Percentiles rank a stretch among this genome's conserved stretches.
Evolutionary conservation across 75 land plant species (phyloP).

Genomic region (Gnetum montanum): DNA sequence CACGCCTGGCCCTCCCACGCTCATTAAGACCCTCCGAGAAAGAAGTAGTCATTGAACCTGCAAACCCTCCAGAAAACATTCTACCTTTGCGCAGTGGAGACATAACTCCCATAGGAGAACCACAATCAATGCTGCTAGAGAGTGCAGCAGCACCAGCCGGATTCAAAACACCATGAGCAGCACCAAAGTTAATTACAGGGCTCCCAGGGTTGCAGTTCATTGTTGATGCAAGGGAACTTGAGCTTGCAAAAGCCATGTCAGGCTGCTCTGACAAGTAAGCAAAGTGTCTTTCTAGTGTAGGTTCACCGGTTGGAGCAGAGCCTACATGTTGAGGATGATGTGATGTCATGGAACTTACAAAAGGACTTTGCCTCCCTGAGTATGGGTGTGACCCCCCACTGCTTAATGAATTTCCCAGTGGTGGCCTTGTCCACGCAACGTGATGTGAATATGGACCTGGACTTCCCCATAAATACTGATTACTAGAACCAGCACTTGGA

Average conservation of each 20-base stretch:
- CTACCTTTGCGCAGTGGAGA: slow-evolving; percentile 42
- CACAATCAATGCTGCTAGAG: slow-evolving; percentile 33
- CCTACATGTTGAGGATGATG: slow-evolving; percentile 48
- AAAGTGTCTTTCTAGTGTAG: slow-evolving; percentile 34
- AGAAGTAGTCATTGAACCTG: slow-evolving; percentile 22
- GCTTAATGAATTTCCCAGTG: slow-evolving; percentile 22
- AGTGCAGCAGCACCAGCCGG: slow-evolving; percentile 26
- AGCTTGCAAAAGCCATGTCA: slow-evolving; percentile 44
- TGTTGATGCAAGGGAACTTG: slow-evolving; percentile 30
- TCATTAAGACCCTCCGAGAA: slow-evolving; percentile 37
- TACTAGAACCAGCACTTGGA: slow-evolving; percentile 30
- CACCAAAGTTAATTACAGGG: slow-evolving; percentile 45
- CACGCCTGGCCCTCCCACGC: slow-evolving; percentile 39
- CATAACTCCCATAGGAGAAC: slow-evolving; percentile 55
- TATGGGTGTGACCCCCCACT: slow-evolving; percentile 23
- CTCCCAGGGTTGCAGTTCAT: slow-evolving; percentile 29
- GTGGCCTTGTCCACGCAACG: slow-evolving; percentile 28
- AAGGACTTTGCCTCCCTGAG: slow-evolving; percentile 23
- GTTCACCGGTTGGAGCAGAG: slow-evolving; percentile 65
- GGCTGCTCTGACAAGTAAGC: slow-evolving; percentile 59
- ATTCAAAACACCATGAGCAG: slow-evolving; percentile 27
- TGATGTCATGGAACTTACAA: slow-evolving; percentile 16
- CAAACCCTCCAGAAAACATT: slow-evolving; percentile 34
- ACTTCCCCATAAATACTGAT: slow-evolving; percentile 86
- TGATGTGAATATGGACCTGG: slow-evolving; percentile 44